Conservation (phyloP, 129 eudicot species). For the Dittrichia graveolens region DNA sequence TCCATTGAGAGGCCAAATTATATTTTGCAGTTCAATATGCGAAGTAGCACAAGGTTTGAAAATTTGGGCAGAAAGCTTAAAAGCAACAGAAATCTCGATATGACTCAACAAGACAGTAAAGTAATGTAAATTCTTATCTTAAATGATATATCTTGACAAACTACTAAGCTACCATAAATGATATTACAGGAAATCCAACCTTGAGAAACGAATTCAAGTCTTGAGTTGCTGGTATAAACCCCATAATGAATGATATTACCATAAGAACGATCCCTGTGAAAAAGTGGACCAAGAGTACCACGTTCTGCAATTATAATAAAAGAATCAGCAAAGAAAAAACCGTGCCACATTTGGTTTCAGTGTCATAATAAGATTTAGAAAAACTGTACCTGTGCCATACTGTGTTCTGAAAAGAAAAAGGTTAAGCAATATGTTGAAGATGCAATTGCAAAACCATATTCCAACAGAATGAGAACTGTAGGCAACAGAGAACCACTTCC, state of each 20-base stretch:
- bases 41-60: no score
- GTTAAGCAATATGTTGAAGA: constrained; percentile 98
- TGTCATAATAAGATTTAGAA: constrained; percentile 27
- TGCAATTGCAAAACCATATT: constrained; percentile 88
- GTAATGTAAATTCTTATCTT: constrained; percentile 8
- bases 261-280: constrained; percentile 91
- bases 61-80: no score
- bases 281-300: constrained; percentile 85
- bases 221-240: constrained; percentile 67
- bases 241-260: constrained; percentile 97
- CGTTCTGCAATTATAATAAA: constrained; percentile 60
- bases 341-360: neutral
- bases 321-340: constrained; percentile 18
- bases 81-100: no score
- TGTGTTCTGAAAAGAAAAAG: constrained; percentile 93
- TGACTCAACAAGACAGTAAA: neutral
- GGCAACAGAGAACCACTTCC: constrained; percentile 69
- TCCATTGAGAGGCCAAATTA: no score
- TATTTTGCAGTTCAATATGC: no score
- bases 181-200: constrained; percentile 48
- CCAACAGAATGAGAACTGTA: constrained; percentile 77
- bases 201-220: constrained; percentile 72
- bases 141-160: neutral
- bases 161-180: neutral
- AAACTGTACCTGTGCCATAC: constrained; percentile 85